Evolutionary conservation across 352 stramenopile species (phyloP).

Genomic region (Phytophthora europaea): DNA sequence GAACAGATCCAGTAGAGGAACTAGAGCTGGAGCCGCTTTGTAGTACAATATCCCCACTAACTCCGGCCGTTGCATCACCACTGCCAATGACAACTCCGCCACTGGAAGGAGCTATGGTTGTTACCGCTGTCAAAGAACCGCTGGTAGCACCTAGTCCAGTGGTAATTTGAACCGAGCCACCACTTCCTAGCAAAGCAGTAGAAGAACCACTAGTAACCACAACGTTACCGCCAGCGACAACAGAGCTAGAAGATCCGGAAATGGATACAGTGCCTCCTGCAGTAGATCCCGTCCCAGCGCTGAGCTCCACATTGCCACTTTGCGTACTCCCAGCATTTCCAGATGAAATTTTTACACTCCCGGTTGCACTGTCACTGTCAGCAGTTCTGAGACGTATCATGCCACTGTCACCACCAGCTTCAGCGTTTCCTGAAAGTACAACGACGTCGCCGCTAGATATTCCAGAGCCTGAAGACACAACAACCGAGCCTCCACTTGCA

Average conservation of each 20-base stretch:
- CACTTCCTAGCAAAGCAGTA: constrained; percentile 17
- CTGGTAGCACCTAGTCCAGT: constrained; percentile 29
- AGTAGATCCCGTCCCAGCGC: constrained; percentile 28
- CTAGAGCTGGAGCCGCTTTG: constrained; percentile 38
- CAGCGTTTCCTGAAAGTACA: constrained; percentile 35
- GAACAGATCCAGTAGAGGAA: constrained; percentile 30
- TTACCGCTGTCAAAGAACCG: constrained; percentile 23
- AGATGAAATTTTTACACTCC: constrained; percentile 39
- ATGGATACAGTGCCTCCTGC: constrained; percentile 37
- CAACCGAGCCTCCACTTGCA: constrained; percentile 28
- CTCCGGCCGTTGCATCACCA: constrained; percentile 28
- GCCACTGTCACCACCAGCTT: constrained; percentile 35
- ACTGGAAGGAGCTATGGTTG: constrained; percentile 28
- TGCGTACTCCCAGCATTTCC: constrained; percentile 29
- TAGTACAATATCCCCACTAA: constrained; percentile 36
- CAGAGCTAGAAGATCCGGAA: constrained; percentile 27
- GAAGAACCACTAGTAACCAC: constrained; percentile 32
- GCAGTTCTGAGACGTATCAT: constrained; percentile 31
- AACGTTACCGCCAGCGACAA: constrained; percentile 32
- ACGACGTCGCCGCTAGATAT: constrained; percentile 28
- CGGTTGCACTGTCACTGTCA: constrained; percentile 28
- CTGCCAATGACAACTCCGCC: constrained; percentile 34
- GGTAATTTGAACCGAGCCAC: constrained; percentile 25
- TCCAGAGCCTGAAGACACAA: constrained; percentile 31
- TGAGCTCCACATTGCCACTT: constrained; percentile 38